Conservation (phyloP, 75 land plant species). For the Pinus tabuliformis region DNA sequence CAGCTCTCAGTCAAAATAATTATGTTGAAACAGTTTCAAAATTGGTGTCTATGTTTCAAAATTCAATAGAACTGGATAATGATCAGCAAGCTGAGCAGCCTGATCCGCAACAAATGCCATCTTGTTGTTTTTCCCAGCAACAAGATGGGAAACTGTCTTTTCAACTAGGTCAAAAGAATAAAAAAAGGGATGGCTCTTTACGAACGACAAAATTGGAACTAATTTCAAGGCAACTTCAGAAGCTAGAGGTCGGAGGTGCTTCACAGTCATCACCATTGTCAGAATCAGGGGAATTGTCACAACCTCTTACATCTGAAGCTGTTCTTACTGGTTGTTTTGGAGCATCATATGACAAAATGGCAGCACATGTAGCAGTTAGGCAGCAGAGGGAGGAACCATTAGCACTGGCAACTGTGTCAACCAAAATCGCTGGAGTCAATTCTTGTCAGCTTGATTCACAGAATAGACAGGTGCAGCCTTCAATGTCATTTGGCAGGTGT, state of each 20-base stretch:
- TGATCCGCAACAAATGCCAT: constrained; percentile 31
- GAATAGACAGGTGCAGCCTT: constrained; percentile 42
- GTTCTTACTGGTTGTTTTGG: constrained; percentile 28
- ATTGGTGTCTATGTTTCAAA: constrained; percentile 45
- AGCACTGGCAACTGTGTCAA: constrained; percentile 30
- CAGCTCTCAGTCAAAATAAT: neutral
- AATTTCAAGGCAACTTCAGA: constrained; percentile 47
- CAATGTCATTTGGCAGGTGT: constrained; percentile 36
- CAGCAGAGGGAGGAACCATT: constrained; percentile 61
- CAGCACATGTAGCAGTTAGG: constrained; percentile 18
- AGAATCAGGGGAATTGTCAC: constrained; percentile 54
- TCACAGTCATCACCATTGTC: constrained; percentile 55
- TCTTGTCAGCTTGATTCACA: constrained; percentile 54
- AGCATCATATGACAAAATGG: constrained; percentile 38
- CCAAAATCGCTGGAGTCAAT: constrained; percentile 35
- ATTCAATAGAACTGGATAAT: constrained; percentile 14
- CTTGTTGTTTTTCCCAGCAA: constrained; percentile 23
- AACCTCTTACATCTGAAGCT: neutral
- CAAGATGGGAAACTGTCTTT: constrained; percentile 39
- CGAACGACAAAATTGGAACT: constrained; percentile 50
- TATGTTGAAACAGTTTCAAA: constrained; percentile 50
- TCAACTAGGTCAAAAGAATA: constrained; percentile 40
- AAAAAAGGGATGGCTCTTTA: constrained; percentile 49
- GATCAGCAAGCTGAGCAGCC: constrained; percentile 19
- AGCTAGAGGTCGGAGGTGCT: constrained; percentile 22